Base-by-base conservation (phyloP, 2,329 filamentous ascomycete species). In the Ophiocordyceps sinensis region DNA sequence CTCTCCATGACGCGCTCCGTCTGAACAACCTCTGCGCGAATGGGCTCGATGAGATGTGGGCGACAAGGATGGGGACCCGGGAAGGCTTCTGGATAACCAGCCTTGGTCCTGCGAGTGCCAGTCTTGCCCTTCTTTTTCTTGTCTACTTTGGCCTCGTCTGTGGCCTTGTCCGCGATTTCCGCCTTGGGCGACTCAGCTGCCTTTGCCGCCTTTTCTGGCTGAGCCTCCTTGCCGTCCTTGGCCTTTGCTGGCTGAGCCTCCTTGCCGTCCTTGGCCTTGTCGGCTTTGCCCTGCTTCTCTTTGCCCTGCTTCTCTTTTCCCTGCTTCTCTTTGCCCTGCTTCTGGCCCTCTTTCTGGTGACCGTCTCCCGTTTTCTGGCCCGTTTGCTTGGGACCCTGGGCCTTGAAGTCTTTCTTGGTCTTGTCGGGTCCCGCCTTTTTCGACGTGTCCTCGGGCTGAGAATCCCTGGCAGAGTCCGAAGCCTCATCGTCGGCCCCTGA, bases 1-100 rank as follows among this genome's bases (percentile, higher is more conserved):
- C 55, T 59, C 47, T 77, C 73, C 17, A 77, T 56, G 3, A 73
- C 63, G 45, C 75, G 69, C 50, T 79, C 73, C 2, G 74, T 63
- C 41, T 73, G 65, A 29, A 77, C 53, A 15, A 74, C 64, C 38
- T 71, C 62, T 23, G 69, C 61, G 23, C 63, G 61, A 34, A 66
- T 57, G 3, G 70, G 68, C 47, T 68, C 57, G 36, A 77, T 59
- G 39, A 69, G 60, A 36, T 70, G 63, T 0, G 68, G 64, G 5
- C 56, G 57, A 39, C 58, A 61, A 15, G 55, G 49, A 38, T 59
- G 50, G 7, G 60, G 56, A 10, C 42, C 41, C 15, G 56, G 54
- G 21, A 54, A 44, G 14, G 48, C 54, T 41, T 56, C 47, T 31
- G 54, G 51, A 43, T 54, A 59, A 41, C 46, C 47, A 28, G 41